These are phyloP conservation scores for Trichosporon ovoides DNA, from an alignment of 1,284 basidiomycete species.

Conservation along the genomic window DNA sequence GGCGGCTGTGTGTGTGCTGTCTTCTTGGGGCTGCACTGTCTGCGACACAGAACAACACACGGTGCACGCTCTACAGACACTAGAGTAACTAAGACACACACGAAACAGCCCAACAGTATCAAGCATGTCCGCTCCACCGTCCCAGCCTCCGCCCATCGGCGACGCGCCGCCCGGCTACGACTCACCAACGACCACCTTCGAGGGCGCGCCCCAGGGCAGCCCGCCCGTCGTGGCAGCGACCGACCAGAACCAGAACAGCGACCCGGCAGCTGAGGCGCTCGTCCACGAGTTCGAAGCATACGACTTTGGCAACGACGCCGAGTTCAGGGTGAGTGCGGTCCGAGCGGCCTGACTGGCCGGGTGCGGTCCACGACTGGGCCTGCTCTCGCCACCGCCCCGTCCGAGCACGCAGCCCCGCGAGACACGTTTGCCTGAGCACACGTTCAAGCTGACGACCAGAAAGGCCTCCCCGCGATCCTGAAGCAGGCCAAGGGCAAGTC, in stretches of 20 bases:
- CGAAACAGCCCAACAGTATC: too few species aligned
- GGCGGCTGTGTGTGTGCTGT: not conserved
- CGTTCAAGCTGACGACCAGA: slow-evolving; percentile 16
- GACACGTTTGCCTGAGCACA: too few species aligned
- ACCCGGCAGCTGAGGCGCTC: not conserved
- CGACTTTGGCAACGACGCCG: slow-evolving; percentile 34
- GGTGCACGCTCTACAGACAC: not conserved
- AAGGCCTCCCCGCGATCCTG: slow-evolving; percentile 39
- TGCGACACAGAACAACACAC: not conserved
- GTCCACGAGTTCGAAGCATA: slow-evolving; percentile 34
- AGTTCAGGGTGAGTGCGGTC: slow-evolving; percentile 34
- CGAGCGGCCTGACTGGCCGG: not conserved
- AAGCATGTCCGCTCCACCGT: not conserved
- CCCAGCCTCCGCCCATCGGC: not conserved
- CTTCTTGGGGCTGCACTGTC: not conserved
- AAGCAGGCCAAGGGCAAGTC: slow-evolving; percentile 29
- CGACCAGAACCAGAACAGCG: not conserved
- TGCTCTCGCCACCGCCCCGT: not conserved
- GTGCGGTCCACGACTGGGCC: not conserved
- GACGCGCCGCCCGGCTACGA: not conserved
- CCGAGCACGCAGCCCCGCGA: not conserved
- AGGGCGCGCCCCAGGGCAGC: not conserved
- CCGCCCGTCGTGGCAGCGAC: not conserved
- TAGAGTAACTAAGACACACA: not conserved
- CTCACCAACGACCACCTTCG: not conserved